Evolutionary conservation across 2,329 filamentous ascomycete genomes (phyloP), one percentile per base, ranked within the genome.

Genomic region (Knoxdaviesia capensis): DNA sequence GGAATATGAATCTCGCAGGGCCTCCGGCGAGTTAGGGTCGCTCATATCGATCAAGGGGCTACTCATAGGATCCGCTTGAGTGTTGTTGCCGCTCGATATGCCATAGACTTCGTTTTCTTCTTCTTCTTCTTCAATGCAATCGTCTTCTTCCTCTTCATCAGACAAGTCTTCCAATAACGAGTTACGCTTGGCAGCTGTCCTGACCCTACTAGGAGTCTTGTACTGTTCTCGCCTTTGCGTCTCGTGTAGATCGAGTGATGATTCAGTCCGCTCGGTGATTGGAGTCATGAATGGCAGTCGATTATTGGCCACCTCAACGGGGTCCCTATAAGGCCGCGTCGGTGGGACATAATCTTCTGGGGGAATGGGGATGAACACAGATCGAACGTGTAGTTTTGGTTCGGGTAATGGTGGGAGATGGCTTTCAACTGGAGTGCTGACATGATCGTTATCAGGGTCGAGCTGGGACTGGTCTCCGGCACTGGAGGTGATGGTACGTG

Each of bases 281-380:
- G 90, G 90, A 0, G 90, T 98, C 90, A 98, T 96, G 57, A 96
- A 98, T 3, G 88, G 90, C 7, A 96, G 66, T 43, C 87, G 79
- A 59, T 87, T 94, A 53, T 94, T 92, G 45, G 86, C 85, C 57
- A 79, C 69, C 56, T 86, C 71, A 34, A 64, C 71, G 53, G 84
- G 74, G 58, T 94, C 82, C 54, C 86, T 77, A 66, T 80, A 94
- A 45, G 83, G 81, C 39, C 78, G 71, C 44, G 71, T 80, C 11
- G 84, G 80, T 38, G 83, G 74, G 49, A 87, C 76, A 56, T 86
- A 93, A 56, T 92, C 84, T 54, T 93, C 84, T 0, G 86, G 86
- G 1, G 81, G 80, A 34, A 88, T 68, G 1, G 84, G 83, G 11
- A 90, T 69, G 52, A 83, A 94, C n/a, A 20, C 20, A 20, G 20